phyloP scores from a whole-genome alignment of 306 rosid genomes.

The Castanea sativa region DNA sequence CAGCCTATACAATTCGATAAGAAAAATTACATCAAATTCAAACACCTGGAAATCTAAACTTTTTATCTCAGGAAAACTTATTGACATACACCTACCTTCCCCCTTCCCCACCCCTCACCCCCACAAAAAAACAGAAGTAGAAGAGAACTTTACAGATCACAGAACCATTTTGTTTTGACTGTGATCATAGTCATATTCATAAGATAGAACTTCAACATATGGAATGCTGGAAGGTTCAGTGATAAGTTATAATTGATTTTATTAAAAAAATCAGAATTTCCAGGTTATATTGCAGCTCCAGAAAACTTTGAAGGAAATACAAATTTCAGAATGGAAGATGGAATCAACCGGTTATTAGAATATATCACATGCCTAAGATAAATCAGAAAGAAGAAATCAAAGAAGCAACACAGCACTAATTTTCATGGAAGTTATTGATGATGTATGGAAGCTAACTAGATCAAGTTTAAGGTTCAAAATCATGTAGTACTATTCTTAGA shows the following conservation, averaged over 20 bases:
- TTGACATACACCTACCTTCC: neutral
- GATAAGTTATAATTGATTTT: neutral
- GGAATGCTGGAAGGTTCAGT: neutral
- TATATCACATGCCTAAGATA: neutral
- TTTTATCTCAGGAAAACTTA: neutral
- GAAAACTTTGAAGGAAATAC: neutral
- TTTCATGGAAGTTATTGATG: neutral
- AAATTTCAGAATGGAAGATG: neutral
- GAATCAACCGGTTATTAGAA: neutral
- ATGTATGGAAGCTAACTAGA: neutral
- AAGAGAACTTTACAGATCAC: neutral
- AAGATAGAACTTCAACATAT: neutral
- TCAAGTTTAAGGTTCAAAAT: neutral
- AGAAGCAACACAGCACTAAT: neutral
- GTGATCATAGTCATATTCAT: slow-evolving; percentile 3
- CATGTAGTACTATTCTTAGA: neutral
- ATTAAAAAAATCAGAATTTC: neutral
- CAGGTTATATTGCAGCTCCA: neutral
- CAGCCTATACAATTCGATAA: slow-evolving; percentile 52
- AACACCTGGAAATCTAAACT: neutral
- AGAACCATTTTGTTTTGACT: neutral
- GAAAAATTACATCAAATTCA: slow-evolving; percentile 17
- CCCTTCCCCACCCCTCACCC: no score
- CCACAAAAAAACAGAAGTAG: no score
- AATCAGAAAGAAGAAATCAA: neutral